Evolutionary conservation across 1,284 basidiomycete species (phyloP).

Genomic region (Schizophyllum amplum): DNA sequence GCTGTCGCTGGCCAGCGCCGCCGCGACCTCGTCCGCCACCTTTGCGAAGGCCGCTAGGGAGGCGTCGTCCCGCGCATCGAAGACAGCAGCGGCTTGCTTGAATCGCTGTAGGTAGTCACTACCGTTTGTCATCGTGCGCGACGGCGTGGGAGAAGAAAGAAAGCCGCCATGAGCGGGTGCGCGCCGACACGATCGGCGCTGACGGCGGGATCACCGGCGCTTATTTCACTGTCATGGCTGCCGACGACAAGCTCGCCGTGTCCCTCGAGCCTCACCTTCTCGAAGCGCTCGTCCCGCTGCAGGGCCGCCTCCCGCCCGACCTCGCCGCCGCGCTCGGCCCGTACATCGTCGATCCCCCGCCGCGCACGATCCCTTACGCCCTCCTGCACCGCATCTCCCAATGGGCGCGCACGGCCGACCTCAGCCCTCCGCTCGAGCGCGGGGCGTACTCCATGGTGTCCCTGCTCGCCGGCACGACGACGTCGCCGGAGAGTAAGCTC

Average conservation of each 20-base stretch:
- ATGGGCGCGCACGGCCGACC: constrained; percentile 54
- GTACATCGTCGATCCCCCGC: constrained; percentile 24
- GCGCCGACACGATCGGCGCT: background rate
- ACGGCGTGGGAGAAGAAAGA: constrained; percentile 6
- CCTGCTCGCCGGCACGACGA: constrained; percentile 66
- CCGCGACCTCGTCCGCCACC: background rate
- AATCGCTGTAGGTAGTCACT: constrained; percentile 24
- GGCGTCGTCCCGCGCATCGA: background rate
- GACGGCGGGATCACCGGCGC: background rate
- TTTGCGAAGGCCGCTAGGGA: background rate
- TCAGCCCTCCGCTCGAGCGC: constrained; percentile 42
- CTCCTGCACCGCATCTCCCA: constrained; percentile 51
- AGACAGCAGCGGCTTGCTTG: constrained; percentile 24
- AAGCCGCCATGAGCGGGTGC: constrained; percentile 5
- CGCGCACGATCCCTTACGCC: constrained; percentile 48
- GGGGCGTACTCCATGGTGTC: constrained; percentile 59
- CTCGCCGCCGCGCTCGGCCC: constrained; percentile 32
- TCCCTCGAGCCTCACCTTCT: no score
- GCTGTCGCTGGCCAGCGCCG: background rate
- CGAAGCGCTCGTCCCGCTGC: no score
- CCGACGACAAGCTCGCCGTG: constrained; percentile 15
- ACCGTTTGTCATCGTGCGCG: constrained; percentile 5
- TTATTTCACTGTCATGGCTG: background rate
- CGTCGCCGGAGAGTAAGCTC: constrained; percentile 65
- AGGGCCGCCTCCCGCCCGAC: no score